A percentile compares a stretch with the other conserved stretches of the same genome.
Evolutionary conservation across 192 early-diverging fungal species (phyloP).

Genomic region (Backusella circina): DNA sequence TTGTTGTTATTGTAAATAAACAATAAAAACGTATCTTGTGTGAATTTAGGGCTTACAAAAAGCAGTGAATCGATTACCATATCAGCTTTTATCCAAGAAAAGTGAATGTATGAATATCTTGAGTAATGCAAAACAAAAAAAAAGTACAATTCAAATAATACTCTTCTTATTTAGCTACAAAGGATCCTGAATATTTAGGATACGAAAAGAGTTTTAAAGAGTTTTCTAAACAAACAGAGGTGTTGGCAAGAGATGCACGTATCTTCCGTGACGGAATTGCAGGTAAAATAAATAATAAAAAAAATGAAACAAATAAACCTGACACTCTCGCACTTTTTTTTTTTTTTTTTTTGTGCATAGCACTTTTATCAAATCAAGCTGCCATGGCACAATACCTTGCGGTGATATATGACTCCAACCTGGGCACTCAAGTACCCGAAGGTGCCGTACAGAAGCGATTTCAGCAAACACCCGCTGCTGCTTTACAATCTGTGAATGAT

Average conservation of each 20-base stretch:
- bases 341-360: too few relatives aligned
- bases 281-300: conserved; percentile 27
- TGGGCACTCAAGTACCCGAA: conserved; percentile 45
- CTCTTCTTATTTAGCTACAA: conserved; percentile 37
- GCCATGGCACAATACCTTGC: conserved; percentile 19
- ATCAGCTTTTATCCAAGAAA: conserved; percentile 63
- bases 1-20: neutral
- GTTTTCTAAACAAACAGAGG: conserved; percentile 48
- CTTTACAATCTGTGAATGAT: conserved; percentile 45
- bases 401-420: conserved; percentile 15
- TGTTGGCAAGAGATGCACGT: conserved; percentile 61
- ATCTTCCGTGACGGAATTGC: conserved; percentile 61
- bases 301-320: neutral
- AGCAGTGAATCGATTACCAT: conserved; percentile 77
- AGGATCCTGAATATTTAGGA: conserved; percentile 54
- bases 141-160: neutral
- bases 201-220: conserved; percentile 62
- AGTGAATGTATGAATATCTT: conserved; percentile 14
- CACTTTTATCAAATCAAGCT: conserved; percentile 22
- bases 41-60: conserved; percentile 52
- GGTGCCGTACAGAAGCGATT: conserved; percentile 38
- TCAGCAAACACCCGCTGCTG: conserved; percentile 39
- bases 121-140: neutral
- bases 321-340: neutral
- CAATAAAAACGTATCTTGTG: neutral